phyloP scores from a whole-genome alignment of 139 green algal species.

The Chlorella ohadii region DNA sequence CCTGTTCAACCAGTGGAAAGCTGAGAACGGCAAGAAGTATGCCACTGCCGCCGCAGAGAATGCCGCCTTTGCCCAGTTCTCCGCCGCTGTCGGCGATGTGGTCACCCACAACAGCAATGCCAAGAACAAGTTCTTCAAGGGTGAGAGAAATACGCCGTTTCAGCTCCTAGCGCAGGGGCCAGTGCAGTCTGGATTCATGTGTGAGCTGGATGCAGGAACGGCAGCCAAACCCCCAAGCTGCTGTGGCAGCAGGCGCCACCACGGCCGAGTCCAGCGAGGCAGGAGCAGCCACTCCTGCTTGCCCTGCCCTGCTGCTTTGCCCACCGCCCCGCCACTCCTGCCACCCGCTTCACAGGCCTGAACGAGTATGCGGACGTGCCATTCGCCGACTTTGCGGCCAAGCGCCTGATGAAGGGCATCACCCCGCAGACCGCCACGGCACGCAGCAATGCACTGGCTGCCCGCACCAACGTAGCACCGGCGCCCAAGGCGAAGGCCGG shows the following conservation, averaged over 20 bases:
- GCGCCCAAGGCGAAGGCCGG: neutral
- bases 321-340: neutral
- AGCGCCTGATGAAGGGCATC: constrained; percentile 1
- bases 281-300: neutral
- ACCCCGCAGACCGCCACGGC: too few relatives aligned
- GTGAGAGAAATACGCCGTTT: neutral
- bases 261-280: neutral
- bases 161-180: too few relatives aligned
- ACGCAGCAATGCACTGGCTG: neutral
- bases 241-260: neutral
- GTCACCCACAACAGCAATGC: neutral
- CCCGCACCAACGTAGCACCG: neutral
- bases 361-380: neutral
- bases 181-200: too few relatives aligned
- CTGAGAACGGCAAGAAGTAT: neutral
- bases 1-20: neutral
- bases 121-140: neutral
- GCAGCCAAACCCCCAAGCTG: neutral
- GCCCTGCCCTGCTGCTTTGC: neutral
- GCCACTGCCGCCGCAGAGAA: neutral
- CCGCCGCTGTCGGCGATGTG: too few relatives aligned
- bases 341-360: neutral
- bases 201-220: neutral
- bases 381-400: neutral
- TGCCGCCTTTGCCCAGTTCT: neutral